Conservation (phyloP, 208 protist genomes). For the Naegleria gruberi region DNA sequence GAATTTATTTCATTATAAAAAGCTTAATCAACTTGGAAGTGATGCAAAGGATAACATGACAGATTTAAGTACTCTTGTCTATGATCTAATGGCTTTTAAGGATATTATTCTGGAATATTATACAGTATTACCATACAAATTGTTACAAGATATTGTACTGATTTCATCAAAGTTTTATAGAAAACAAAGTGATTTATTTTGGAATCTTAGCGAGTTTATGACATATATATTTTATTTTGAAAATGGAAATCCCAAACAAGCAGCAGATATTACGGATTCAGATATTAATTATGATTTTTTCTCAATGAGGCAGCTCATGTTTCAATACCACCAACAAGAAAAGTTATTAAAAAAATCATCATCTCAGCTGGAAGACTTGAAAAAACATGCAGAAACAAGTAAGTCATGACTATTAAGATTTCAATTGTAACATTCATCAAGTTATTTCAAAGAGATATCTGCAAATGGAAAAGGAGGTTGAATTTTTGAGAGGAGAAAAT, state of each 20-base stretch:
- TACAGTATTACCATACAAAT: not conserved
- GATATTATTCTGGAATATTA: not conserved
- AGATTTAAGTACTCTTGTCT: not conserved
- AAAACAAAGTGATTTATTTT: not conserved
- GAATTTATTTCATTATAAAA: not conserved
- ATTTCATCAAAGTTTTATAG: not conserved
- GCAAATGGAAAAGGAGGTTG: not conserved
- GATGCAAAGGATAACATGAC: not conserved
- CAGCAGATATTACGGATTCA: not conserved
- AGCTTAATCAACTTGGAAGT: not conserved
- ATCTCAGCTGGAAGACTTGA: not conserved
- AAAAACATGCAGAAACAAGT: not conserved
- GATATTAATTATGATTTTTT: constrained; percentile 14
- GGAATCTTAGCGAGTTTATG: not conserved
- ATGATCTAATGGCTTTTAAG: constrained; percentile 1
- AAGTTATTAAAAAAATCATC: not conserved
- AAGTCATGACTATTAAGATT: not conserved
- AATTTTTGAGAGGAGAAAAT: not conserved
- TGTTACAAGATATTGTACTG: not conserved
- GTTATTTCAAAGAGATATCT: not conserved
- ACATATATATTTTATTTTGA: not conserved
- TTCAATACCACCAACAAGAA: not conserved
- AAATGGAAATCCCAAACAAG: not conserved
- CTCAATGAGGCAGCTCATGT: not conserved
- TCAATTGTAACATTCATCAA: not conserved